phyloP scores from a whole-genome alignment of 1,284 basidiomycete species.

The Pholiota adiposa region DNA sequence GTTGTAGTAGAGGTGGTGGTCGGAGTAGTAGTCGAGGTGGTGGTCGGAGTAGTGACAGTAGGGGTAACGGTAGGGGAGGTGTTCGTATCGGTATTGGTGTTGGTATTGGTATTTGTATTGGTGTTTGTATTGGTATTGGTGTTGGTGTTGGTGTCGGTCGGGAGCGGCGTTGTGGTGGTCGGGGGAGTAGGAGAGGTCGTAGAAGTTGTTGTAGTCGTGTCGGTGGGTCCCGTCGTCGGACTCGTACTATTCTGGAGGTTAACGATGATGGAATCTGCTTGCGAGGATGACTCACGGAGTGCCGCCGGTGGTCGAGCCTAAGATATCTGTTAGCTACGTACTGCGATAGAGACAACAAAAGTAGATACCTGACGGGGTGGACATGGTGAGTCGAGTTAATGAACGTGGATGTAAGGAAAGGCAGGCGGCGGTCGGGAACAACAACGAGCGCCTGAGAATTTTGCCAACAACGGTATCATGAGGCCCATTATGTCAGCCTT shows the following conservation, averaged over 20 bases:
- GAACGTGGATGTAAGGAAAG: not conserved
- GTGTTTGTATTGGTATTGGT: not conserved
- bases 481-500: not conserved
- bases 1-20: constrained; percentile 2
- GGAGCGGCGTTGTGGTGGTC: not conserved
- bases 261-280: not conserved
- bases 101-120: not conserved
- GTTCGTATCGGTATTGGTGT: constrained; percentile 2
- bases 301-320: not conserved
- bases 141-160: not conserved
- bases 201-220: not conserved
- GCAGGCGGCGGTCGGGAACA: not conserved
- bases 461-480: not conserved
- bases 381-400: not conserved
- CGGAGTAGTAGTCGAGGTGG: constrained; percentile 5
- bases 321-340: not conserved
- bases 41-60: constrained; percentile 1
- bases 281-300: not conserved
- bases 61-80: not conserved
- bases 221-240: not conserved
- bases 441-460: not conserved
- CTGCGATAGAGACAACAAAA: too few relatives aligned
- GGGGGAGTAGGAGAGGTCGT: not conserved
- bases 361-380: not conserved
- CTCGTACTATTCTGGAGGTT: not conserved